phyloP scores from a whole-genome alignment of 2,329 filamentous ascomycete species.

The Hypocrella siamensis region DNA sequence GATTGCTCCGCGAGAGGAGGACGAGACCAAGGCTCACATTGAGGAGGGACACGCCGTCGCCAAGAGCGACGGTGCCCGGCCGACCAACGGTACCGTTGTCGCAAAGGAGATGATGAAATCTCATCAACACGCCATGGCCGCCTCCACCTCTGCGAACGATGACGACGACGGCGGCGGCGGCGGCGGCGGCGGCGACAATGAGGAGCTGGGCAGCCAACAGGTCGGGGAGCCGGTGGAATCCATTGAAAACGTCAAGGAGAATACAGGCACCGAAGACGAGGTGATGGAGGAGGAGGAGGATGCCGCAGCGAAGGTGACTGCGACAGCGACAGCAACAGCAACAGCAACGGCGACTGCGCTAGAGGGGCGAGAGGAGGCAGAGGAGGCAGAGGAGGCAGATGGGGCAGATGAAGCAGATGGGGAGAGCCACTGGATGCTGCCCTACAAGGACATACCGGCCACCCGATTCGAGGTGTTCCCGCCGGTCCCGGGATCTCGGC shows the following conservation, averaged over 20 bases:
- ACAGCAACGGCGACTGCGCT: background rate
- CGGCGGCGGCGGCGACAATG: background rate
- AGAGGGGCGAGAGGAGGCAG: constrained; percentile 5
- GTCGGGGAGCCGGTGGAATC: constrained; percentile 13
- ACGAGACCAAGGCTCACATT: constrained; percentile 30
- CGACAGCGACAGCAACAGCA: constrained; percentile 11
- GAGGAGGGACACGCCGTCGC: constrained; percentile 13
- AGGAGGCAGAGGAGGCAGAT: constrained; percentile 8
- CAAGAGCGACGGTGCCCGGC: background rate
- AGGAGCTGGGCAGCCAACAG: constrained; percentile 1
- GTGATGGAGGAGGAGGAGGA: constrained; percentile 17
- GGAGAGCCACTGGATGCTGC: constrained; percentile 30
- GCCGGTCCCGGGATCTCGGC: constrained; percentile 35
- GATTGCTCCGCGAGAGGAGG: constrained; percentile 73
- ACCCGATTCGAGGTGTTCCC: constrained; percentile 69
- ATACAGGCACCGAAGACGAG: constrained; percentile 14
- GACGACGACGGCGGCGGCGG: background rate
- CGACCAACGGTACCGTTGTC: constrained; percentile 5
- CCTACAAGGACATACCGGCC: constrained; percentile 45
- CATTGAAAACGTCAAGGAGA: constrained; percentile 15
- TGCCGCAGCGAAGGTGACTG: constrained; percentile 9
- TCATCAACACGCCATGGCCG: too few relatives aligned
- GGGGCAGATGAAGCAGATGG: constrained; percentile 13
- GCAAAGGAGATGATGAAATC: background rate
- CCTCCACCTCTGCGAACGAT: too few relatives aligned